Conservation (phyloP, 73 alveolate species). For the Paramecium pentaurelia region DNA sequence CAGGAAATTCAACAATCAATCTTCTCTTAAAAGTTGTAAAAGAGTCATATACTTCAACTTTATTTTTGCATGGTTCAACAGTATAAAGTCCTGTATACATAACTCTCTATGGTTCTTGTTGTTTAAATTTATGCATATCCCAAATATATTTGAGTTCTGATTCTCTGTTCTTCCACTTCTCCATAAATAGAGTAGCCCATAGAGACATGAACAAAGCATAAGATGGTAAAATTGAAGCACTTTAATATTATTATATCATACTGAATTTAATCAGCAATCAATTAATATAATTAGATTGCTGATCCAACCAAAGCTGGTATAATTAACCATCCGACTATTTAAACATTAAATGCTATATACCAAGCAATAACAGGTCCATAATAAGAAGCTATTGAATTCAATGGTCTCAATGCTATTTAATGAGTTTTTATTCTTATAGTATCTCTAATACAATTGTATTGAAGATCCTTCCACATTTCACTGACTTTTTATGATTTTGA, state of each 20-base stretch:
- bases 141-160: background rate
- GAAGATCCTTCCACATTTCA: background rate
- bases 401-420: background rate
- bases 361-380: conserved; percentile 33
- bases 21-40: conserved; percentile 11
- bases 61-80: background rate
- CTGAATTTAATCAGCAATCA: background rate
- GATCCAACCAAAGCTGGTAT: conserved; percentile 20
- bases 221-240: background rate
- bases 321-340: conserved; percentile 29
- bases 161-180: conserved; percentile 42
- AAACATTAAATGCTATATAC: conserved; percentile 8
- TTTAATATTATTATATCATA: background rate
- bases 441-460: conserved; percentile 26
- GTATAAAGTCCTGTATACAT: conserved; percentile 1
- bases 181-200: conserved; percentile 34
- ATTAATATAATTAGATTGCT: background rate
- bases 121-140: conserved; percentile 17
- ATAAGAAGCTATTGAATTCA: conserved; percentile 1
- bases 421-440: background rate
- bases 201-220: conserved; percentile 1
- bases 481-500: background rate
- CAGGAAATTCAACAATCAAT: background rate
- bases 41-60: background rate
- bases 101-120: background rate